Percentiles rank a stretch among this genome's conserved stretches.
Conservation (phyloP, 345 rosid genomes). For the Psidium friedrichsthalianum region DNA sequence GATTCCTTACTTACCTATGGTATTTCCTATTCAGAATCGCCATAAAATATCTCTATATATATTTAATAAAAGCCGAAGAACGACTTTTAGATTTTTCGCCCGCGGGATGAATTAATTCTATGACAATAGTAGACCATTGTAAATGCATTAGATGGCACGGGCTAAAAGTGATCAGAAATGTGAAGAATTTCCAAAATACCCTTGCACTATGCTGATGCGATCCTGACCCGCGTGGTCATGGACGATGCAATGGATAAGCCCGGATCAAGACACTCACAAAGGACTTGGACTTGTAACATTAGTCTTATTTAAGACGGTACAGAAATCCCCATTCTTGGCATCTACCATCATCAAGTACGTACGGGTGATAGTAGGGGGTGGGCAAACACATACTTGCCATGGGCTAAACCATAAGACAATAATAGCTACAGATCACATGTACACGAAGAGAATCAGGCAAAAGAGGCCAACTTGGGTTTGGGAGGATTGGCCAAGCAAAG, state of each 20-base stretch:
- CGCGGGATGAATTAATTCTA: not conserved
- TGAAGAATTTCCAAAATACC: not conserved
- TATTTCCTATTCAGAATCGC: too few species aligned
- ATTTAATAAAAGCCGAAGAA: too few species aligned
- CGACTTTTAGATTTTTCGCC: too few species aligned
- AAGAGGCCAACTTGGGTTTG: conserved; percentile 13
- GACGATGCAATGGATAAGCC: not conserved
- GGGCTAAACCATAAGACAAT: not conserved
- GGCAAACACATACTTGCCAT: not conserved
- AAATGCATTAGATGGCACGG: not conserved
- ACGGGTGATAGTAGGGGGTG: not conserved
- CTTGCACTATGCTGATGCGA: not conserved
- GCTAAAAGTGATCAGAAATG: not conserved
- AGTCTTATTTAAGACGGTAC: not conserved
- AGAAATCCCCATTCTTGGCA: not conserved
- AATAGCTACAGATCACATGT: not conserved
- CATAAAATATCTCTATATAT: too few species aligned
- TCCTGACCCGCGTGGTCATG: not conserved
- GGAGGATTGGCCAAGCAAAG: conserved; percentile 15
- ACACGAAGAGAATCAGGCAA: not conserved
- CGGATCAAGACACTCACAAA: not conserved
- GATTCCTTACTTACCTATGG: too few species aligned
- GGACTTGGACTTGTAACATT: not conserved
- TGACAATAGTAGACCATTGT: not conserved
- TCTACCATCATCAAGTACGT: not conserved